Base-by-base conservation (phyloP, 352 stramenopile species). In the Phytophthora fragariae region DNA sequence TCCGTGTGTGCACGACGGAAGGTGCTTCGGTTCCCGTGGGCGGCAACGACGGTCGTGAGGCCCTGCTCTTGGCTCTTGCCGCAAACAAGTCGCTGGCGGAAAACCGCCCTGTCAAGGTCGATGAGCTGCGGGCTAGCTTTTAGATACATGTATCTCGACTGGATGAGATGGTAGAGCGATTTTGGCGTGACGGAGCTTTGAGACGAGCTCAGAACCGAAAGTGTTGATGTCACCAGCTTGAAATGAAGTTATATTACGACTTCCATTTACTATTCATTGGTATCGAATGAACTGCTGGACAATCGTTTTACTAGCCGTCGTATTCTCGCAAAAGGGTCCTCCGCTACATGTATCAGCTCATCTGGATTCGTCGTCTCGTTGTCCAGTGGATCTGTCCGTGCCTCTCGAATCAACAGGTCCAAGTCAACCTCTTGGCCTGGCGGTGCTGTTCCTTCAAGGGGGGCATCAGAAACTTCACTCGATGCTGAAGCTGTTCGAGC, bases 71-170 rank as follows among this genome's bases (percentile, higher is more conserved):
- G 70, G 88, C 86, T 49, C 35, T 92, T 33, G 88, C 88, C 0
- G 86, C 88, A 1, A 89, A 91, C 66, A 83, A 86, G 65, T 93
- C 86, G 46, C 67, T 91, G 4, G 76, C 62, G 6, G 86, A 95
- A 70, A 93, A 93, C 47, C 84, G 88, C 14, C 82, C 83, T 5
- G 81, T 95, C 8, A 89, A 89, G 58, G 57, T 95, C 6, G 73
- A 74, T 29, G 86, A 93, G 24, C 44, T 92, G 47, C 70, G 81
- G 17, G 15, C 9, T 29, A 29, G 47, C 27, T 21, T 31, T 27
- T 14, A 29, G n/a, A 54, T 8, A 1, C n/a, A n/a, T n/a, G n/a
- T n/a, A 41, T 12, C 14, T 41, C 35, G 14, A 4, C 9, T 41
- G 35, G 35, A 41, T 41, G 9, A 10, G 35, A 9, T 5, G 3